A percentile compares a stretch with the other conserved stretches of the same genome.
phyloP scores from a whole-genome alignment of 768 basidiomycete species.

The Leccinum aurantiacum region DNA sequence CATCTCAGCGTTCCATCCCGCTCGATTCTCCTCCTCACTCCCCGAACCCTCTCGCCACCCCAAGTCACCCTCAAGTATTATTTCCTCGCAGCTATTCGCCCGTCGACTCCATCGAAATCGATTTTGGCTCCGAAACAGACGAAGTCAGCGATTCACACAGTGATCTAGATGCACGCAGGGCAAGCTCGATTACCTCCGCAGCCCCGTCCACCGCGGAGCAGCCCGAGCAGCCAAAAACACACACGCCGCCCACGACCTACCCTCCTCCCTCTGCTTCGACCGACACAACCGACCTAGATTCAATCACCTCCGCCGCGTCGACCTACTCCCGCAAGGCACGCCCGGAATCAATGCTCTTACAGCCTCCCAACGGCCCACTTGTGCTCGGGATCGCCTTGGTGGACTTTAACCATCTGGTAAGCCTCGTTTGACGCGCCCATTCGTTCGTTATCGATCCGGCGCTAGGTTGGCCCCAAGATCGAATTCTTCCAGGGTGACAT shows the following conservation, averaged over 20 bases:
- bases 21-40: slow-evolving; percentile 66
- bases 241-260: slow-evolving; percentile 31
- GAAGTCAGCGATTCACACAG: slow-evolving; percentile 50
- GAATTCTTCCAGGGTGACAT: slow-evolving; percentile 81
- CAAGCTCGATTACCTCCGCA: slow-evolving; percentile 53
- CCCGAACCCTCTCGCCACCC: slow-evolving; percentile 35
- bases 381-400: slow-evolving; percentile 89
- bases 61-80: slow-evolving; percentile 27
- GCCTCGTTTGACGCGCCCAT: slow-evolving; percentile 17
- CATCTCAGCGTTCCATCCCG: slow-evolving; percentile 76
- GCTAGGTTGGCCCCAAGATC: slow-evolving; percentile 86
- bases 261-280: slow-evolving; percentile 50
- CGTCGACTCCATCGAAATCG: slow-evolving; percentile 51
- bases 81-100: slow-evolving; percentile 44
- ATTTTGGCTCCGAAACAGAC: slow-evolving; percentile 54
- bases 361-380: slow-evolving; percentile 53
- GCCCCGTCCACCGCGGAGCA: slow-evolving; percentile 44
- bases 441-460: slow-evolving; percentile 15
- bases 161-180: slow-evolving; percentile 32
- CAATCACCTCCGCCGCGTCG: slow-evolving; percentile 64
- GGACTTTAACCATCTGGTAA: slow-evolving; percentile 91
- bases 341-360: slow-evolving; percentile 76
- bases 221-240: slow-evolving; percentile 38
- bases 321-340: slow-evolving; percentile 60
- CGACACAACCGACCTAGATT: slow-evolving; percentile 49